These are phyloP conservation scores for Psidium guajava DNA, from an alignment of 345 rosid genomes.

Conservation along the genomic window DNA sequence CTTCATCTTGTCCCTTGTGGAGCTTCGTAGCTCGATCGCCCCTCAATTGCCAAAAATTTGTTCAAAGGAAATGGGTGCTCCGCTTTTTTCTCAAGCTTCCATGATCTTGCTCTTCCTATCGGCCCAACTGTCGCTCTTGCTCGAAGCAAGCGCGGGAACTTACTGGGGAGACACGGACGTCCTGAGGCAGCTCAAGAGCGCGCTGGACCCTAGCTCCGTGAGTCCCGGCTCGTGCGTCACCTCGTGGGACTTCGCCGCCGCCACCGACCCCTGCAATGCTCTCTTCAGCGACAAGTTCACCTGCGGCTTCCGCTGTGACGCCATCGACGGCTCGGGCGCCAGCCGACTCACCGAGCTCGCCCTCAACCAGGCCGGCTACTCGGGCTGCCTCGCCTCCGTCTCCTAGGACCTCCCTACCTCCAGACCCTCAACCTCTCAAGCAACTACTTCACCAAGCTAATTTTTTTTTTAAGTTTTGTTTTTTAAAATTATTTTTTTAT, in stretches of 20 bases:
- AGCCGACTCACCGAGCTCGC: no score
- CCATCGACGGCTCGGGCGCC: no score
- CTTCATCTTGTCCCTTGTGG: neutral
- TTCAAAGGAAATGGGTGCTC: no score
- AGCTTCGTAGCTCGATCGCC: neutral
- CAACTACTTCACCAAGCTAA: no score
- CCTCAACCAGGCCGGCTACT: no score
- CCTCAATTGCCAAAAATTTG: neutral
- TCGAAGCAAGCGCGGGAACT: slow-evolving; percentile 31
- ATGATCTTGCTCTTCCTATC: neutral
- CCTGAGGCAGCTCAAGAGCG: slow-evolving; percentile 35
- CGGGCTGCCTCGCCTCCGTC: no score
- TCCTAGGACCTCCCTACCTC: no score
- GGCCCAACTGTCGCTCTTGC: neutral
- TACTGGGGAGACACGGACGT: slow-evolving; percentile 38
- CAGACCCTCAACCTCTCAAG: no score
- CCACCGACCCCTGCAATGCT: slow-evolving; percentile 10
- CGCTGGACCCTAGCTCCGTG: slow-evolving; percentile 32
- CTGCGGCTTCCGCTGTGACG: no score
- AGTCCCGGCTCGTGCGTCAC: slow-evolving; percentile 69
- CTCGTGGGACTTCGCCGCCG: slow-evolving; percentile 68
- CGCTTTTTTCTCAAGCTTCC: neutral
- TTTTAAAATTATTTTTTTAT: no score
- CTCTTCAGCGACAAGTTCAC: no score
- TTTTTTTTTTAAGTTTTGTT: no score